Evolutionary conservation across 2,329 filamentous ascomycete genomes (phyloP).

Genomic region (Diaporthe amygdali): DNA sequence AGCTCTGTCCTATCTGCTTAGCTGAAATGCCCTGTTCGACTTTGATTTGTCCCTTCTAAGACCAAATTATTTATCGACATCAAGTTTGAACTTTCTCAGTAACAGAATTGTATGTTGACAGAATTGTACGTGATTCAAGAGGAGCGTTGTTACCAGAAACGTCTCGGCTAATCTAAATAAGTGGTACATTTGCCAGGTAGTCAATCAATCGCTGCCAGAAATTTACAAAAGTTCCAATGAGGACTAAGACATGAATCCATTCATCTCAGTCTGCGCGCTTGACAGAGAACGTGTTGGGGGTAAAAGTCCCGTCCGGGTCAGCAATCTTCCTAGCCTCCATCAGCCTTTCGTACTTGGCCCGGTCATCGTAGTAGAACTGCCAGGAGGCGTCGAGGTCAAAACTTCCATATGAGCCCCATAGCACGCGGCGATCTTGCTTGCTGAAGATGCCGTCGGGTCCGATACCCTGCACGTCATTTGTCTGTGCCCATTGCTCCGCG

Average conservation of each 20-base stretch:
- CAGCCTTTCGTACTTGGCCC: slow-evolving; percentile 40
- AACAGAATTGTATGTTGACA: too few species aligned
- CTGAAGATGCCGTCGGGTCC: slow-evolving; percentile 38
- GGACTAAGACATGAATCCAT: neutral
- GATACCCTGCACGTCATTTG: slow-evolving; percentile 39
- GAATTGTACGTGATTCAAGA: too few species aligned
- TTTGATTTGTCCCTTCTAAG: too few species aligned
- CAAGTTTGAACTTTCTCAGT: too few species aligned
- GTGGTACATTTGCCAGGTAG: too few species aligned
- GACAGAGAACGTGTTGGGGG: slow-evolving; percentile 39
- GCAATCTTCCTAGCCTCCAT: slow-evolving; percentile 33
- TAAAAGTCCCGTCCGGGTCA: slow-evolving; percentile 44
- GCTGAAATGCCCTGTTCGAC: too few species aligned
- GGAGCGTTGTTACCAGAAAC: too few species aligned
- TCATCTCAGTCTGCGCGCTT: neutral
- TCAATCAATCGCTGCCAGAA: neutral
- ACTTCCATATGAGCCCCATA: slow-evolving; percentile 46
- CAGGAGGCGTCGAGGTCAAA: slow-evolving; percentile 41
- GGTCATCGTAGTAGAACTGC: slow-evolving; percentile 41
- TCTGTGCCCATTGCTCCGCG: slow-evolving; percentile 47
- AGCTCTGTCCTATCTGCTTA: too few species aligned
- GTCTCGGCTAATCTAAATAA: too few species aligned
- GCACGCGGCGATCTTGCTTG: slow-evolving; percentile 41
- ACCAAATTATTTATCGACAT: too few species aligned
- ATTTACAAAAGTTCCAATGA: neutral